Evolutionary conservation across 495 filamentous ascomycete genomes (phyloP).

Genomic region (Podospora pseudocomata): DNA sequence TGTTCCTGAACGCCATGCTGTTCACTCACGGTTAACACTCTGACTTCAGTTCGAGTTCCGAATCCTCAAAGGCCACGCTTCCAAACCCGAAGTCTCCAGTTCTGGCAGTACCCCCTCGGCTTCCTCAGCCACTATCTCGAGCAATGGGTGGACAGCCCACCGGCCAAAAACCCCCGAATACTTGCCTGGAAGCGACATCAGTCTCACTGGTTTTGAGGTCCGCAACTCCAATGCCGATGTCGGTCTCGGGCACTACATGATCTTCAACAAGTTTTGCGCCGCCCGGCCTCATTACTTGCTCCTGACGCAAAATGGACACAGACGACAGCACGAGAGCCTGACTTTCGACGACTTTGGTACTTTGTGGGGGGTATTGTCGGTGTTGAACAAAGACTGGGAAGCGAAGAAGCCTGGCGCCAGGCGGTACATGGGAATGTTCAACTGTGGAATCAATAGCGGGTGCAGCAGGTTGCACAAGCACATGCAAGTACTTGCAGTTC

Average conservation of each 20-base stretch:
- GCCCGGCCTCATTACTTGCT: conserved; percentile 40
- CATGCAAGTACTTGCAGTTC: conserved; percentile 38
- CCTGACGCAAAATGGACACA: conserved; percentile 38
- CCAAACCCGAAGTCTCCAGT: not conserved
- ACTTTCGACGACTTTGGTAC: conserved; percentile 18
- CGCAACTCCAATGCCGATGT: conserved; percentile 3
- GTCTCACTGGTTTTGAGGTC: conserved; percentile 22
- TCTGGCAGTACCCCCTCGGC: not conserved
- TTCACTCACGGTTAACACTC: not conserved
- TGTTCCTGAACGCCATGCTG: no score
- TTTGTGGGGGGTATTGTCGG: conserved; percentile 4
- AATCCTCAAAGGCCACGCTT: not conserved
- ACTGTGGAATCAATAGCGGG: conserved; percentile 37
- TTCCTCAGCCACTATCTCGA: not conserved
- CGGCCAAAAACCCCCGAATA: not conserved
- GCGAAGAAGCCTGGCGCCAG: not conserved
- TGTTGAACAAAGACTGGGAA: not conserved
- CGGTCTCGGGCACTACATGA: conserved; percentile 33
- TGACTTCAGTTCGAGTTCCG: not conserved
- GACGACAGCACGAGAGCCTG: conserved; percentile 32
- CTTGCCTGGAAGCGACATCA: conserved; percentile 30
- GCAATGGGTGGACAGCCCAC: not conserved
- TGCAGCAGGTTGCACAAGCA: conserved; percentile 46
- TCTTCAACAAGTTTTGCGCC: conserved; percentile 41
- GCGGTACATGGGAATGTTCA: conserved; percentile 34